Percentiles rank a stretch among this genome's conserved stretches.
These are phyloP conservation scores for Pythium rhizo-oryzae DNA, from an alignment of 352 stramenopile genomes.

Conservation along the genomic window DNA sequence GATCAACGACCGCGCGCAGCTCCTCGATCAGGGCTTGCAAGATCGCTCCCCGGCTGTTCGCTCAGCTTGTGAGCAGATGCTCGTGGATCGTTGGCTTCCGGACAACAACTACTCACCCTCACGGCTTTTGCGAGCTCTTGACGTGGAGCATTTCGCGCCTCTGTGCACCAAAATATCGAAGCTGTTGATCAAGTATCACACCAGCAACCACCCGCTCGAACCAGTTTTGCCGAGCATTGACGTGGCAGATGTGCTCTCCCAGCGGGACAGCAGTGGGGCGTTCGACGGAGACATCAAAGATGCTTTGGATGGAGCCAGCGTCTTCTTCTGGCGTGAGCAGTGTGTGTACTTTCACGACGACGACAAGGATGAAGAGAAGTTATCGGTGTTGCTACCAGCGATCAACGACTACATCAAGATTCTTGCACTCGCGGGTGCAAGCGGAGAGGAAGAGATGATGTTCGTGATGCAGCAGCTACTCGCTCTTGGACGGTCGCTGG, in stretches of 20 bases:
- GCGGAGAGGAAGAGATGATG: slow-evolving; percentile 47
- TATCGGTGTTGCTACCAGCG: slow-evolving; percentile 53
- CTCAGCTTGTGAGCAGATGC: slow-evolving; percentile 67
- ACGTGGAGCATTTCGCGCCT: slow-evolving; percentile 62
- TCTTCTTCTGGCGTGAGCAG: slow-evolving; percentile 85
- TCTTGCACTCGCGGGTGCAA: slow-evolving; percentile 46
- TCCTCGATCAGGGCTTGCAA: slow-evolving; percentile 77
- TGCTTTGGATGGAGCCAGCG: slow-evolving; percentile 36
- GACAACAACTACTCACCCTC: slow-evolving; percentile 55
- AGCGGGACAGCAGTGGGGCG: slow-evolving; percentile 34
- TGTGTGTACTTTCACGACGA: slow-evolving; percentile 74
- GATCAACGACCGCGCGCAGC: slow-evolving; percentile 64
- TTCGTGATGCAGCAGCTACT: slow-evolving; percentile 77
- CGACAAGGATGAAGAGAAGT: slow-evolving; percentile 57
- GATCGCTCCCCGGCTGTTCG: slow-evolving; percentile 58
- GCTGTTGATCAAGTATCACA: slow-evolving; percentile 47
- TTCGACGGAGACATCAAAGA: slow-evolving; percentile 21
- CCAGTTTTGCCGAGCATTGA: slow-evolving; percentile 12
- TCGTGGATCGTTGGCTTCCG: slow-evolving; percentile 69
- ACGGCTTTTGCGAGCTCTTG: slow-evolving; percentile 55
- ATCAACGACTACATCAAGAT: slow-evolving; percentile 77
- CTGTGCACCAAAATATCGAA: slow-evolving; percentile 55
- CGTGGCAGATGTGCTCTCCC: slow-evolving; percentile 13
- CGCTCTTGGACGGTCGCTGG: slow-evolving; percentile 57
- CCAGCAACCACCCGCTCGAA: slow-evolving; percentile 18